Evolutionary conservation across 352 stramenopile species (phyloP).

Genomic region (Pythium volutum): DNA sequence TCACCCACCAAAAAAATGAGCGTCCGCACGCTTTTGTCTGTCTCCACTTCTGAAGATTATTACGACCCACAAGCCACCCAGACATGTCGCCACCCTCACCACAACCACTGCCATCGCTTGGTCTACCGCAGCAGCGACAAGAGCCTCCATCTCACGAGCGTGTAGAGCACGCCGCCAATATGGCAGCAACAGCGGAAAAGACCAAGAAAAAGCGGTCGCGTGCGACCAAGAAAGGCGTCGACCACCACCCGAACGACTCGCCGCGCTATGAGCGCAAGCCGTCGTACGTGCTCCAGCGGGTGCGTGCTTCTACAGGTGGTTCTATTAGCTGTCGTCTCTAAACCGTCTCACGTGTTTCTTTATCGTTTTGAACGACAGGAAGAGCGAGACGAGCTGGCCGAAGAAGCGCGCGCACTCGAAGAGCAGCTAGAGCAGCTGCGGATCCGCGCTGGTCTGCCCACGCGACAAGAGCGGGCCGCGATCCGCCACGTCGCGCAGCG

Average conservation of each 20-base stretch:
- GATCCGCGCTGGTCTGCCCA: neutral
- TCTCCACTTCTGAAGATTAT: too few species aligned
- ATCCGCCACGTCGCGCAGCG: neutral
- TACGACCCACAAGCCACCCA: too few species aligned
- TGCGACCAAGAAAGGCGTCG: neutral
- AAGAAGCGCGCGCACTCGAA: neutral
- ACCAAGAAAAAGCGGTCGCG: neutral
- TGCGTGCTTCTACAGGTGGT: neutral
- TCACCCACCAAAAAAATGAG: too few species aligned
- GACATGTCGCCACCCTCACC: too few species aligned
- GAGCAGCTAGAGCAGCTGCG: slow-evolving; percentile 4
- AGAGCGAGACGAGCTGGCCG: slow-evolving; percentile 8
- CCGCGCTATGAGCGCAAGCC: neutral
- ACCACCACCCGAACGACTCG: neutral
- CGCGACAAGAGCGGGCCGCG: neutral
- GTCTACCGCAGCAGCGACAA: too few species aligned
- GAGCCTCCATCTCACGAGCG: too few species aligned
- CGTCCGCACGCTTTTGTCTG: too few species aligned
- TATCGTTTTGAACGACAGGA: neutral
- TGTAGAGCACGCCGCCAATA: neutral
- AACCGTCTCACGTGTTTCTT: neutral
- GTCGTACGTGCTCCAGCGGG: slow-evolving; percentile 2
- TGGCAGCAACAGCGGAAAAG: neutral
- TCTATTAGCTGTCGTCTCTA: slow-evolving; percentile 32
- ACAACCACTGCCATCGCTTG: too few species aligned